phyloP scores from a whole-genome alignment of 2,329 filamentous ascomycete genomes.

The Graphilbum sp. region DNA sequence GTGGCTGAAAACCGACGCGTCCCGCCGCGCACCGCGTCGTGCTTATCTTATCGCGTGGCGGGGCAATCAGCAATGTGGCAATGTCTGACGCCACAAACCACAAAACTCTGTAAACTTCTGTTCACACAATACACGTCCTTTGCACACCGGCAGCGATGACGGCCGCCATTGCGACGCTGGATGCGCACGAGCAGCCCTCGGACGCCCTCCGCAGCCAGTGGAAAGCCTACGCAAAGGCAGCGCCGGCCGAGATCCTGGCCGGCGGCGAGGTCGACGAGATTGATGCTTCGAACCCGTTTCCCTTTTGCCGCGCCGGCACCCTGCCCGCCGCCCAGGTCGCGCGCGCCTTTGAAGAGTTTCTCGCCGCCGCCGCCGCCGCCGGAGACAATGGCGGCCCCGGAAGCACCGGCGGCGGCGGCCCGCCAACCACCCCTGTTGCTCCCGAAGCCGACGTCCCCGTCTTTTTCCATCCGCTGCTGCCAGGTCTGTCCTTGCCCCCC shows the following conservation, averaged over 20 bases:
- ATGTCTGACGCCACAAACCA: too few species aligned
- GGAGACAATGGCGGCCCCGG: background rate
- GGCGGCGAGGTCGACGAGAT: slow-evolving; percentile 43
- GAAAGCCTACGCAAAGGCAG: slow-evolving; percentile 55
- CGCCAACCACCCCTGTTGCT: background rate
- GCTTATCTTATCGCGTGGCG: slow-evolving; percentile 5
- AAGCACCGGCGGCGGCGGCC: background rate
- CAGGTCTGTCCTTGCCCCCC: slow-evolving; percentile 32
- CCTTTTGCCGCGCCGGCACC: slow-evolving; percentile 5
- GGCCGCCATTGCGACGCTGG: slow-evolving; percentile 33
- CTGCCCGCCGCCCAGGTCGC: slow-evolving; percentile 18
- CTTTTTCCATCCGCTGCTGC: slow-evolving; percentile 50
- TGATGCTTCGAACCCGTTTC: slow-evolving; percentile 14
- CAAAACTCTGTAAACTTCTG: too few species aligned
- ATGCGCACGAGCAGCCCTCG: slow-evolving; percentile 67
- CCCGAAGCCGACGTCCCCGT: slow-evolving; percentile 21
- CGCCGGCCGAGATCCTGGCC: slow-evolving; percentile 30
- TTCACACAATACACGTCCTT: too few species aligned
- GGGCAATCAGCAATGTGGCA: slow-evolving; percentile 1
- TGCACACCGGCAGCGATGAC: too few species aligned
- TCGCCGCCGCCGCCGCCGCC: too few species aligned
- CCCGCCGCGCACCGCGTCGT: slow-evolving; percentile 1
- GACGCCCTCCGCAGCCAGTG: slow-evolving; percentile 52
- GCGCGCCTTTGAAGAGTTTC: slow-evolving; percentile 25
- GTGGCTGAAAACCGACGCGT: slow-evolving; percentile 1